Evolutionary conservation across 2,329 filamentous ascomycete genomes (phyloP), one percentile per base, ranked within the genome.

Genomic region (Colletotrichum sidae): DNA sequence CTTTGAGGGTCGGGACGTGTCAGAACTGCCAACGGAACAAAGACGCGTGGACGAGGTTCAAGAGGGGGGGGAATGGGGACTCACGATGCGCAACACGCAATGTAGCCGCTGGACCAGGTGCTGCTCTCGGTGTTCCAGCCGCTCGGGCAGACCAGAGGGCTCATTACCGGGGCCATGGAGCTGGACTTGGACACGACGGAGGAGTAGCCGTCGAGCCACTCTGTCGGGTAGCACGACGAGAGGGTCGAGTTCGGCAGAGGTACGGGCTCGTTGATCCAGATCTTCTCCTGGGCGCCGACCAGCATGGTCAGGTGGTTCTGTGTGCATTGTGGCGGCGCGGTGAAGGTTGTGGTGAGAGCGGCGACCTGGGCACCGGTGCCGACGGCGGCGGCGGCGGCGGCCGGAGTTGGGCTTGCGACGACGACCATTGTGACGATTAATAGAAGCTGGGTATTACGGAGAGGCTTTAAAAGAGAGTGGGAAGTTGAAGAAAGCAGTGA

Each of bases 301-400:
- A 65, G 11, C 62, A 65, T 65, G 13, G 62, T 65, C 58, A 65
- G 25, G 47, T 65, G 62, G 41, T 65, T 56, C 46, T 65, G 57
- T 35, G 52, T 15, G 42, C 62, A 65, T 8, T 65, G 44, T 2
- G 62, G 58, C 46, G 62, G 62, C 17, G 62, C 51, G 4, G 62
- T 62, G 37, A 65, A 65, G 37, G 62, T 62, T 35, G 62, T 65
- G 58, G 58, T 65, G 39, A 65, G 47, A 4, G 62, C 58, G 13
- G 56, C 58, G n/a, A 52, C 46, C 35, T 37, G 44, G 44, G 12
- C 44, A 25, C 4, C 25, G 25, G 25, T 25, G 25, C 25, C 25
- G 25, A 5, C 25, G 25, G 25, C 25, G 25, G 25, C 25, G 25
- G 25, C 25, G 25, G 25, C 25, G 25, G 25, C 25, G 4, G 25